Evolutionary conservation across 495 filamentous ascomycete species (phyloP).

Genomic region (Viridothelium virens): DNA sequence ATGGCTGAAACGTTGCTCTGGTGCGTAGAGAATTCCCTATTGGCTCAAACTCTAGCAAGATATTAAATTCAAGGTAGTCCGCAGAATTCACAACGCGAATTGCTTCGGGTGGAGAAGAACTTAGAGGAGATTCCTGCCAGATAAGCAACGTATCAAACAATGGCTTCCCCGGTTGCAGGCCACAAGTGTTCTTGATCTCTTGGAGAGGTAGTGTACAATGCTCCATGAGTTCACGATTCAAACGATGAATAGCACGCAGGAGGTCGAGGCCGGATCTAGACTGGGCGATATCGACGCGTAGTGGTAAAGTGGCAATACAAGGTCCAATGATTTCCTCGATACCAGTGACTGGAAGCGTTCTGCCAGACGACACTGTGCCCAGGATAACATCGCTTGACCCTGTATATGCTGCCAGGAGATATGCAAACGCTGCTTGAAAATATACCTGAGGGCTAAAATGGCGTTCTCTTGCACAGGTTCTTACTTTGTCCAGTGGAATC

Average conservation of each 20-base stretch:
- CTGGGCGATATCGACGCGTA: slow-evolving; percentile 47
- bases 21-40: slow-evolving; percentile 8
- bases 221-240: slow-evolving; percentile 52
- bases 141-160: slow-evolving; percentile 67
- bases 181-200: slow-evolving; percentile 55
- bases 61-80: slow-evolving; percentile 64
- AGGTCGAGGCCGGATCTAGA: slow-evolving; percentile 49
- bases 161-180: slow-evolving; percentile 38
- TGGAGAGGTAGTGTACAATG: slow-evolving; percentile 52
- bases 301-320: slow-evolving; percentile 60
- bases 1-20: slow-evolving; percentile 44
- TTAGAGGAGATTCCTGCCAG: slow-evolving; percentile 63
- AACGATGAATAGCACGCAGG: slow-evolving; percentile 49
- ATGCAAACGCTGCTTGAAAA: slow-evolving; percentile 62
- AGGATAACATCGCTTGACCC: slow-evolving; percentile 62
- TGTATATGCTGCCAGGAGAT: slow-evolving; percentile 54
- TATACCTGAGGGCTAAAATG: slow-evolving; percentile 48
- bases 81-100: slow-evolving; percentile 47
- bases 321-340: slow-evolving; percentile 69
- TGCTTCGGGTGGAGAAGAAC: slow-evolving; percentile 25
- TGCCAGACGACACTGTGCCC: slow-evolving; percentile 68
- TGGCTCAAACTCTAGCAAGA: slow-evolving; percentile 67
- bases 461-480: slow-evolving; percentile 14
- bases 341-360: slow-evolving; percentile 54
- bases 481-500: background rate